Conservation (phyloP, 2,329 filamentous ascomycete genomes). For the Aschersonia sp. region DNA sequence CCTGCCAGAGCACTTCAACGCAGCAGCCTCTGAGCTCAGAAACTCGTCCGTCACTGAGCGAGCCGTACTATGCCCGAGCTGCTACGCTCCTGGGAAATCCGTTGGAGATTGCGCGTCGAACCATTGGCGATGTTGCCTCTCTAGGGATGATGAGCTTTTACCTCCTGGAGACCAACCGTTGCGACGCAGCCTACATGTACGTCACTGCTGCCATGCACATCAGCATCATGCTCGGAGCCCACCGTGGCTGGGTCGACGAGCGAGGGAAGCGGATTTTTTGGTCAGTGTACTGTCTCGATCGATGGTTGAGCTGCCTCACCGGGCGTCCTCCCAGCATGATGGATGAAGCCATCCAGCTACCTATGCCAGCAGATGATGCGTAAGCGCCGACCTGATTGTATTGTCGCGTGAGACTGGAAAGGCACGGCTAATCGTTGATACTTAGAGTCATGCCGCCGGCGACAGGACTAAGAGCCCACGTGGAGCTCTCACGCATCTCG, state of each 20-base stretch:
- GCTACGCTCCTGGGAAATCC: constrained; percentile 29
- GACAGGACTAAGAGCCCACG: constrained; percentile 27
- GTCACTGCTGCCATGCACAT: constrained; percentile 32
- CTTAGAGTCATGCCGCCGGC: constrained; percentile 26
- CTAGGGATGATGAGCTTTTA: constrained; percentile 34
- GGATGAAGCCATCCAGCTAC: constrained; percentile 31
- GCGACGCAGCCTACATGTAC: constrained; percentile 33
- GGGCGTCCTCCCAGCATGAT: constrained; percentile 30
- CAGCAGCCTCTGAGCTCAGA: constrained; percentile 9
- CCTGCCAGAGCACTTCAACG: constrained; percentile 9
- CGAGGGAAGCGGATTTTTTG: constrained; percentile 32
- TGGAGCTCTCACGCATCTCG: constrained; percentile 31
- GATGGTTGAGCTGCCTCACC: constrained; percentile 33
- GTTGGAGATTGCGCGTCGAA: constrained; percentile 25
- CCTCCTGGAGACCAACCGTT: constrained; percentile 31
- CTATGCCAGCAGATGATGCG: constrained; percentile 23
- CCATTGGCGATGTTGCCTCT: constrained; percentile 27
- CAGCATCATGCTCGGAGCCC: constrained; percentile 32
- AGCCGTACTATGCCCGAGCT: constrained; percentile 29
- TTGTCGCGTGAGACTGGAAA: no score
- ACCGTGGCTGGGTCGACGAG: constrained; percentile 28
- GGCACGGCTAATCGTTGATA: no score
- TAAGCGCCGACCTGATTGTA: constrained; percentile 13
- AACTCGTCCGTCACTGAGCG: constrained; percentile 20
- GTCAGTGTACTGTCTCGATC: constrained; percentile 36